Evolutionary conservation across 176 grass and related monocot species (phyloP).

Genomic region (Zea luxurians): DNA sequence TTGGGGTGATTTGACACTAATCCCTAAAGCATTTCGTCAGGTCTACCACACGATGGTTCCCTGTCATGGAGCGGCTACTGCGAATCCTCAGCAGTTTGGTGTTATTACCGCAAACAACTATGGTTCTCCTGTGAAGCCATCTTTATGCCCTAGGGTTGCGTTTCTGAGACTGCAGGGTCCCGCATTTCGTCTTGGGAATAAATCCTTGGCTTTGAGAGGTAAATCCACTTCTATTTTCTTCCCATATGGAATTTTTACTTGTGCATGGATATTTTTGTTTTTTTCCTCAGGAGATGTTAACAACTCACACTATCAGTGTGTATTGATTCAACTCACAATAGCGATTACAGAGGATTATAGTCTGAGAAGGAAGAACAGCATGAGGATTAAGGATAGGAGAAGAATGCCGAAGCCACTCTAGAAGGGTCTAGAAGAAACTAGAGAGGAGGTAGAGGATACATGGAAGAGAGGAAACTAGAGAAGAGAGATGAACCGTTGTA

Average conservation of each 20-base stretch:
- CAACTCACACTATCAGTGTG: no score
- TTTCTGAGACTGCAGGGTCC: slow-evolving; percentile 35
- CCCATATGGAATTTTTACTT: neutral
- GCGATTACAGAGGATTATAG: no score
- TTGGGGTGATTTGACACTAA: neutral
- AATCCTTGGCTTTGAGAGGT: slow-evolving; percentile 38
- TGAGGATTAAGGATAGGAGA: no score
- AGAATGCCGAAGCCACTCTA: no score
- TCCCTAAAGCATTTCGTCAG: slow-evolving; percentile 6
- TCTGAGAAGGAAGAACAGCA: no score
- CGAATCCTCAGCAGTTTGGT: slow-evolving; percentile 32
- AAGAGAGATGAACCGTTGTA: no score
- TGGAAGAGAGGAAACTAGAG: no score
- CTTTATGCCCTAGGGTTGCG: neutral
- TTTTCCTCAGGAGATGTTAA: no score
- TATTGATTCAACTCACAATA: no score
- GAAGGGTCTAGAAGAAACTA: no score
- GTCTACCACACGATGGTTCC: slow-evolving; percentile 19
- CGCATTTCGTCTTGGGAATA: slow-evolving; percentile 29
- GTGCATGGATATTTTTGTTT: neutral
- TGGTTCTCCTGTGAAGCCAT: slow-evolving; percentile 16
- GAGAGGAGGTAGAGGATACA: no score
- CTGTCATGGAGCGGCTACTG: slow-evolving; percentile 11
- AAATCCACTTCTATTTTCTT: neutral
- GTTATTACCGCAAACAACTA: slow-evolving; percentile 3